These are phyloP conservation scores for Rhizophagus prolifer DNA, from an alignment of 192 early-diverging fungal genomes.

Conservation along the genomic window DNA sequence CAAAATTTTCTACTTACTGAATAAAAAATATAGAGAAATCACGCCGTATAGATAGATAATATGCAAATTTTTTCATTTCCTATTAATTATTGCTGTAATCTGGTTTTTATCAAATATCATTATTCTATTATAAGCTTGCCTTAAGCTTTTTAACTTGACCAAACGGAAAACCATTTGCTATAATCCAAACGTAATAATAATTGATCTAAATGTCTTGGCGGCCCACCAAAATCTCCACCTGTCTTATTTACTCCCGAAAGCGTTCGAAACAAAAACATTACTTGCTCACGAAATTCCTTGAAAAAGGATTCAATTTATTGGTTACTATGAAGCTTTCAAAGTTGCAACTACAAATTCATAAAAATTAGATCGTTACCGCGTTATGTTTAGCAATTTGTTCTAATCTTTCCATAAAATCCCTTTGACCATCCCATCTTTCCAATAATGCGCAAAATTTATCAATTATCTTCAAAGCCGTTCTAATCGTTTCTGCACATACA, in stretches of 20 bases:
- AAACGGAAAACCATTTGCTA: constrained; percentile 40
- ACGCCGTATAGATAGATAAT: too few species aligned
- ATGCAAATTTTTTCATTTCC: too few species aligned
- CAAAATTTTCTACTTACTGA: too few species aligned
- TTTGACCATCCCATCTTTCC: constrained; percentile 10
- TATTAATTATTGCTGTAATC: too few species aligned
- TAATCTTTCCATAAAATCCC: constrained; percentile 15
- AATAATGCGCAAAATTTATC: constrained; percentile 33
- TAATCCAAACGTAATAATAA: constrained; percentile 43
- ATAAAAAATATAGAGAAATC: too few species aligned
- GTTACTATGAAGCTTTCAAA: neutral
- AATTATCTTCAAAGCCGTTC: constrained; percentile 30
- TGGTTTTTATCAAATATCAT: too few species aligned
- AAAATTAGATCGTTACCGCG: constrained; percentile 28
- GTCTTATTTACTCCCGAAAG: constrained; percentile 32
- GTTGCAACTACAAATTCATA: neutral
- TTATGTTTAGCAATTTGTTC: constrained; percentile 29
- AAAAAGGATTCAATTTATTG: neutral
- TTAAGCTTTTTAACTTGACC: too few species aligned
- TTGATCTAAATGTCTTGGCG: constrained; percentile 35
- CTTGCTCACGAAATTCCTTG: constrained; percentile 35
- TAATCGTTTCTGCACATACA: constrained; percentile 29
- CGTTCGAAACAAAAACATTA: constrained; percentile 32
- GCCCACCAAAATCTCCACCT: constrained; percentile 32
- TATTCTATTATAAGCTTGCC: too few species aligned